phyloP scores from a whole-genome alignment of 305 asterid genomes.

The Rubia peregrina region DNA sequence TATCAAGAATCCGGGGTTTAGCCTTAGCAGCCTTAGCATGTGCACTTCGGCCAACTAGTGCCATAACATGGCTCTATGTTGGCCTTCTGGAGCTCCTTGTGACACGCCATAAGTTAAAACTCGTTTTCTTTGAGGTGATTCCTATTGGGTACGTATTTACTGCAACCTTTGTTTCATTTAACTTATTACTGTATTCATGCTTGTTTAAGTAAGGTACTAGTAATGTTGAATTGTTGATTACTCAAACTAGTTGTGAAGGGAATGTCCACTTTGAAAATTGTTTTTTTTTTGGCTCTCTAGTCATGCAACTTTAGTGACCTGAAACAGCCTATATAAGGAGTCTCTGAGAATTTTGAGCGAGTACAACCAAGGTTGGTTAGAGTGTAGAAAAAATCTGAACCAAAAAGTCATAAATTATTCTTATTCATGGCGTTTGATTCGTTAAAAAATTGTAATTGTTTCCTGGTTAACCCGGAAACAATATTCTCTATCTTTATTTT shows the following conservation, averaged over 20 bases:
- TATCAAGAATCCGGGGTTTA: constrained; percentile 66
- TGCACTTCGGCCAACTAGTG: constrained; percentile 92
- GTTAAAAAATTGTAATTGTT: neutral
- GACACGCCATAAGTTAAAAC: constrained; percentile 45
- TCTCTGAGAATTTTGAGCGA: neutral
- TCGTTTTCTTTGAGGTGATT: constrained; percentile 57
- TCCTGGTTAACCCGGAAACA: neutral
- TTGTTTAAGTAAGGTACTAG: neutral
- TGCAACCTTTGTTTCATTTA: neutral
- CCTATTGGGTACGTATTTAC: constrained; percentile 66
- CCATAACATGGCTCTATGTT: constrained; percentile 77
- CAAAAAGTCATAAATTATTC: neutral
- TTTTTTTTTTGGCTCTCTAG: no score
- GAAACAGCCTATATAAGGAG: neutral
- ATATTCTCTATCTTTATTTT: no score
- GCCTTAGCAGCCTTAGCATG: constrained; percentile 73
- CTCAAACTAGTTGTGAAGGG: neutral
- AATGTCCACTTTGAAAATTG: neutral
- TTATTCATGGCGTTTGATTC: neutral
- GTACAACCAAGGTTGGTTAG: neutral
- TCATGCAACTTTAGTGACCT: constrained; percentile 6
- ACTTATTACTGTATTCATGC: constrained; percentile 1
- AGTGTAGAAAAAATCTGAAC: neutral
- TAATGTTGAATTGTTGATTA: neutral
- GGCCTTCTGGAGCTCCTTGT: constrained; percentile 59